Conservation (phyloP, 495 filamentous ascomycete species). For the Aspergillus indologenus region DNA sequence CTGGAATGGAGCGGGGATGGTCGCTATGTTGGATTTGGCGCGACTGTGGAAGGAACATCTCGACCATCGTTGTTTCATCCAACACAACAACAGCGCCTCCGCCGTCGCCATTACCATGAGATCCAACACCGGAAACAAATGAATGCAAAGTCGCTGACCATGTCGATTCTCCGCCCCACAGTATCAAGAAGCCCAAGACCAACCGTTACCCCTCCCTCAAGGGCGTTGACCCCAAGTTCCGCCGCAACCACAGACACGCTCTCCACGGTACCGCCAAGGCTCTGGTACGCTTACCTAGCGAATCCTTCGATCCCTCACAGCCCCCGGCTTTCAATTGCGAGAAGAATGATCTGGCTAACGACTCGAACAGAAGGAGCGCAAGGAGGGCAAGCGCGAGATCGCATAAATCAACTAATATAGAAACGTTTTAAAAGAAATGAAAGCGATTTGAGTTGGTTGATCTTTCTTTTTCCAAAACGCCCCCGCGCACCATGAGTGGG, state of each 20-base stretch:
- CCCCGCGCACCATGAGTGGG: background rate
- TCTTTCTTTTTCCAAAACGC: conserved; percentile 18
- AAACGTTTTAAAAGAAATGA: conserved; percentile 27
- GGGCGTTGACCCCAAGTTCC: conserved; percentile 99
- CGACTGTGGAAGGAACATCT: background rate
- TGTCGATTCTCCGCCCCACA: conserved; percentile 35
- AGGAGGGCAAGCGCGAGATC: conserved; percentile 90
- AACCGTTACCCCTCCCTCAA: conserved; percentile 97
- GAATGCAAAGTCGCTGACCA: conserved; percentile 32
- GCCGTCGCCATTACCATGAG: background rate
- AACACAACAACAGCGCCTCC: conserved; percentile 1
- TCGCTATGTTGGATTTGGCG: conserved; percentile 12
- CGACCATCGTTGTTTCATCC: background rate
- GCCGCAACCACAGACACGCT: conserved; percentile 98
- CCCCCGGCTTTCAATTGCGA: background rate
- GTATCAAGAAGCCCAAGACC: conserved; percentile 99
- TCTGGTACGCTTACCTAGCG: conserved; percentile 64
- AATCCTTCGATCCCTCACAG: background rate
- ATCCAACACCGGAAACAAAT: conserved; percentile 9
- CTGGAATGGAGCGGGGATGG: background rate
- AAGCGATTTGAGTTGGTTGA: conserved; percentile 40
- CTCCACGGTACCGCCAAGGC: conserved; percentile 98
- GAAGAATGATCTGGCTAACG: conserved; percentile 37
- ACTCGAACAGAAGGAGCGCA: conserved; percentile 82
- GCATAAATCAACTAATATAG: conserved; percentile 59